phyloP scores from a whole-genome alignment of 768 basidiomycete genomes.

The Phylloporus rhodoxanthus region DNA sequence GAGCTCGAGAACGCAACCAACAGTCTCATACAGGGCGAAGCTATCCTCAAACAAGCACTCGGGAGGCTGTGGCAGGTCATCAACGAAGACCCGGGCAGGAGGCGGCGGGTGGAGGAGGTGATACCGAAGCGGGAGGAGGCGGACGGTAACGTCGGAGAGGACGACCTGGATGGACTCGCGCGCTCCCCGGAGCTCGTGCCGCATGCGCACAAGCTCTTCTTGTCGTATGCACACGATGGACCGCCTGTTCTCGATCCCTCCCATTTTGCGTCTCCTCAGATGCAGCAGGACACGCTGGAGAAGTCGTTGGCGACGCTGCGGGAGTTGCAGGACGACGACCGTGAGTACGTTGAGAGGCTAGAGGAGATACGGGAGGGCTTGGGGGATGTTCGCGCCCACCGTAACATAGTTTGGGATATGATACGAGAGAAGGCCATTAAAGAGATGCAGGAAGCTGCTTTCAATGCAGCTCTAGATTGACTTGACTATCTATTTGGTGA shows the following conservation, averaged over 20 bases:
- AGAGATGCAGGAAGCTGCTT: slow-evolving; percentile 66
- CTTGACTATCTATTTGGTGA: neutral
- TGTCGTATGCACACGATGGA: slow-evolving; percentile 46
- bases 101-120: slow-evolving; percentile 34
- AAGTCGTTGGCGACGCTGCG: slow-evolving; percentile 67
- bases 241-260: slow-evolving; percentile 50
- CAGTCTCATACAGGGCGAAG: slow-evolving; percentile 79
- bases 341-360: slow-evolving; percentile 80
- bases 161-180: slow-evolving; percentile 39
- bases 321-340: slow-evolving; percentile 80
- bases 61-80: slow-evolving; percentile 80
- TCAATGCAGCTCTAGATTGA: slow-evolving; percentile 29
- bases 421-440: slow-evolving; percentile 69
- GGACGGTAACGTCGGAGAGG: slow-evolving; percentile 45
- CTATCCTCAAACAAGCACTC: slow-evolving; percentile 62
- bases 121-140: slow-evolving; percentile 67
- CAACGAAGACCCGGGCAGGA: slow-evolving; percentile 56
- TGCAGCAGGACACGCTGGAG: slow-evolving; percentile 65
- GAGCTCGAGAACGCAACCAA: slow-evolving; percentile 81
- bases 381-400: slow-evolving; percentile 67
- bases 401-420: slow-evolving; percentile 69
- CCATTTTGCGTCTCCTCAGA: slow-evolving; percentile 58
- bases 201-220: slow-evolving; percentile 60
- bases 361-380: slow-evolving; percentile 79
- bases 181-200: slow-evolving; percentile 66